Evolutionary conservation across 257 asterid genomes (phyloP).

Genomic region (Solanum acaule): DNA sequence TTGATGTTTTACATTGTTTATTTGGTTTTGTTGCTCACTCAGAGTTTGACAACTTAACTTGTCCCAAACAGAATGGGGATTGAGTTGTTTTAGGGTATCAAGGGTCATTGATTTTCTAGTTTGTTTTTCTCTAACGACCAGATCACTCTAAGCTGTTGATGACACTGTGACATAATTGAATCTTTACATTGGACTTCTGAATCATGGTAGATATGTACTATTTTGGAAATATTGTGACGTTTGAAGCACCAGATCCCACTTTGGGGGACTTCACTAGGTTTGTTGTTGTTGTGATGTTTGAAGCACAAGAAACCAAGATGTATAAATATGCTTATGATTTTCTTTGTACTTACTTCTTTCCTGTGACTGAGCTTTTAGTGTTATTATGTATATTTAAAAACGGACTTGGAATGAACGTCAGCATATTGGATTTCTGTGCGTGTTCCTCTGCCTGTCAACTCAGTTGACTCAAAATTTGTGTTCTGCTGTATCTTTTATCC

Average conservation of each 20-base stretch:
- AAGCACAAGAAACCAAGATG: background rate
- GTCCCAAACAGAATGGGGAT: background rate
- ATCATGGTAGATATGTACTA: background rate
- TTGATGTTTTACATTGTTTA: background rate
- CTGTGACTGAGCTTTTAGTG: background rate
- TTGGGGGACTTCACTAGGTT: background rate
- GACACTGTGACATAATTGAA: background rate
- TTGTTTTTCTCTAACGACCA: background rate
- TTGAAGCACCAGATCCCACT: background rate
- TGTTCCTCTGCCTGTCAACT: background rate
- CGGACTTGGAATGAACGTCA: background rate
- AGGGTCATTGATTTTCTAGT: background rate
- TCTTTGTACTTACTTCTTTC: background rate
- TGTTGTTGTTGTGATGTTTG: background rate
- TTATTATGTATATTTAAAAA: background rate
- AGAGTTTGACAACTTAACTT: background rate
- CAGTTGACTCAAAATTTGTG: background rate
- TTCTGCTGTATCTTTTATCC: constrained; percentile 10
- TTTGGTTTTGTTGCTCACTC: background rate
- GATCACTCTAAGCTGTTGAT: background rate
- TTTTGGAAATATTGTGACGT: background rate
- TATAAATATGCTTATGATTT: background rate
- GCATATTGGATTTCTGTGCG: background rate
- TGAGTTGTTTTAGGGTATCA: background rate
- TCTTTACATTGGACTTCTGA: background rate